Conservation (phyloP, 257 asterid genomes). For the Gardenia jasminoides region DNA sequence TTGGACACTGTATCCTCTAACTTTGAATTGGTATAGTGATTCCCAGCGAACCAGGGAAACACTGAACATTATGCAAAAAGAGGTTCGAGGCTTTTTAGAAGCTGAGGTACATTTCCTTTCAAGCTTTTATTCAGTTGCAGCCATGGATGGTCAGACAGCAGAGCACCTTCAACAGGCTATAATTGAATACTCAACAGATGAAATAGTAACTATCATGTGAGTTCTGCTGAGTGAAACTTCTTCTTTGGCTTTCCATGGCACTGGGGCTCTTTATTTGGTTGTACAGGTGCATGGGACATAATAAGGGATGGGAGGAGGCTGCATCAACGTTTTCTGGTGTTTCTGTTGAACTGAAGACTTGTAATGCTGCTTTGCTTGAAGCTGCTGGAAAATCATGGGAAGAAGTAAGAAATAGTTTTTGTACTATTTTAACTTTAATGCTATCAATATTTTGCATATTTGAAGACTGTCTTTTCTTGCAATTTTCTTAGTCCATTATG, state of each 20-base stretch:
- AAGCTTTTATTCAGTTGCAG: constrained; percentile 92
- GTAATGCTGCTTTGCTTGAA: constrained; percentile 95
- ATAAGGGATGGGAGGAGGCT: constrained; percentile 96
- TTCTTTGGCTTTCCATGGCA: constrained; percentile 14
- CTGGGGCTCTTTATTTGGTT: constrained; percentile 9
- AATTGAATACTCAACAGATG: constrained; percentile 62
- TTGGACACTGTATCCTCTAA: constrained; percentile 15
- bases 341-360: constrained; percentile 70
- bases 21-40: constrained; percentile 54
- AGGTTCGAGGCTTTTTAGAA: constrained; percentile 62
- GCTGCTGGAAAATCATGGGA: constrained; percentile 88
- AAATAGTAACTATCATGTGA: constrained; percentile 82
- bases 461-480: background rate
- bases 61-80: constrained; percentile 79
- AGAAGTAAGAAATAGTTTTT: constrained; percentile 49
- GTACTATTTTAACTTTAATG: background rate
- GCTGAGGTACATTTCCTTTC: constrained; percentile 82
- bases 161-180: constrained; percentile 73
- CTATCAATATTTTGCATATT: background rate
- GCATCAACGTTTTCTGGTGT: constrained; percentile 85
- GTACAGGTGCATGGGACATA: constrained; percentile 99
- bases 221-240: constrained; percentile 31
- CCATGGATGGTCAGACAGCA: constrained; percentile 98
- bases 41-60: constrained; percentile 85
- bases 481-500: background rate